Conservation (phyloP, 768 basidiomycete species). For the Chlorophyllum brunneum region DNA sequence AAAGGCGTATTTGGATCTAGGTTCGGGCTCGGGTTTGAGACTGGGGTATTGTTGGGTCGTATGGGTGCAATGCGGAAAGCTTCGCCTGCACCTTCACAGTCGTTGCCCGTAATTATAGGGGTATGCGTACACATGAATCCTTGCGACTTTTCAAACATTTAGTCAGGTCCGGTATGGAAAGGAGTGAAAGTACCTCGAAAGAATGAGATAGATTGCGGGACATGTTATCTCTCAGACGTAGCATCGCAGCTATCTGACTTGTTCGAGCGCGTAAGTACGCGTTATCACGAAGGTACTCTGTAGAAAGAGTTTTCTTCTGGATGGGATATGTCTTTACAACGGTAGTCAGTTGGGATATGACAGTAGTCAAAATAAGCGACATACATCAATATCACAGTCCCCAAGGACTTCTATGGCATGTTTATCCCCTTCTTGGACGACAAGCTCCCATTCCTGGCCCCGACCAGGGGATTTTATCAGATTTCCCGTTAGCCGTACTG, state of each 20-base stretch:
- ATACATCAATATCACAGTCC: conserved; percentile 43
- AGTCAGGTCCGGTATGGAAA: conserved; percentile 1
- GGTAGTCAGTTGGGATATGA: background rate
- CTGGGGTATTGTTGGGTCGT: conserved; percentile 11
- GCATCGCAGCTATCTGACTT: conserved; percentile 62
- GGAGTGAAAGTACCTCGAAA: conserved; percentile 57
- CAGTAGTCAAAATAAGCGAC: conserved; percentile 9
- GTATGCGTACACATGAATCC: conserved; percentile 80
- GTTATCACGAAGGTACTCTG: conserved; percentile 80
- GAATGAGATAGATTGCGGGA: conserved; percentile 55
- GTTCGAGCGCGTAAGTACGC: conserved; percentile 87
- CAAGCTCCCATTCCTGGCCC: conserved; percentile 46
- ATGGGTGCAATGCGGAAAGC: conserved; percentile 66
- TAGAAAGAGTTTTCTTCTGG: conserved; percentile 80
- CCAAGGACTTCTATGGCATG: conserved; percentile 38
- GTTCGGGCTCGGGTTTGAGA: background rate
- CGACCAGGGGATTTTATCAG: conserved; percentile 40
- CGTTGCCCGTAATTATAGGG: conserved; percentile 85
- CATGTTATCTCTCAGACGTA: conserved; percentile 65
- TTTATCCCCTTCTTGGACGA: conserved; percentile 32
- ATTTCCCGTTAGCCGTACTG: conserved; percentile 38
- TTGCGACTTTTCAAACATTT: conserved; percentile 46
- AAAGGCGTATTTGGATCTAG: conserved; percentile 21
- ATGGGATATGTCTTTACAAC: conserved; percentile 73
- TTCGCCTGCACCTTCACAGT: conserved; percentile 97